A percentile compares a stretch with the other conserved stretches of the same genome.
These are phyloP conservation scores for Pseudogymnoascus sp. DNA, from an alignment of 2,329 filamentous ascomycete genomes.

Conservation along the genomic window DNA sequence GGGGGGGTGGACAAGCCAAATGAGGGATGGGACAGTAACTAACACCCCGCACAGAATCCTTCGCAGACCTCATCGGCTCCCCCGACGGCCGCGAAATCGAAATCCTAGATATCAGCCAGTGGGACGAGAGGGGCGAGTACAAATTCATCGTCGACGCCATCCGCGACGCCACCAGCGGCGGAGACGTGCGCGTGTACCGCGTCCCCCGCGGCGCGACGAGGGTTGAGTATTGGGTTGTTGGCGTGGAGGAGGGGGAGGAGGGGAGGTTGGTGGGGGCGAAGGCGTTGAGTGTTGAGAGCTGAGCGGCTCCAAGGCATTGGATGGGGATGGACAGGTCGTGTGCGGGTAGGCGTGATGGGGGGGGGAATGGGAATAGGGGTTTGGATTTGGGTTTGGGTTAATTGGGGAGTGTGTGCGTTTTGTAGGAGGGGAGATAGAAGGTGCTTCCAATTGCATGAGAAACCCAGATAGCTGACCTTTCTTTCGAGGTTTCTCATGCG, in stretches of 20 bases:
- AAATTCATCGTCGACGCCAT: constrained; percentile 59
- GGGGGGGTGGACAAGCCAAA: too few species aligned
- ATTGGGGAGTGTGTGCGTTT: background rate
- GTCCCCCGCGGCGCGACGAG: constrained; percentile 54
- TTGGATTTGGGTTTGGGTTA: background rate
- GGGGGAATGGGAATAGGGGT: background rate
- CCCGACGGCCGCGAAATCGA: constrained; percentile 49
- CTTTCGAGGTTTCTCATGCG: background rate
- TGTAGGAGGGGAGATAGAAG: background rate
- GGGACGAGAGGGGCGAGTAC: constrained; percentile 67
- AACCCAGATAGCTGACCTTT: background rate
- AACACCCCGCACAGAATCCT: constrained; percentile 50
- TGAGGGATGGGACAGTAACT: too few species aligned
- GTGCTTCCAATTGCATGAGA: too few species aligned
- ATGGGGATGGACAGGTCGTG: background rate
- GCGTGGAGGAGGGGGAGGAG: constrained; percentile 47
- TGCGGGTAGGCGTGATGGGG: background rate
- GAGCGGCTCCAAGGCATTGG: too few species aligned
- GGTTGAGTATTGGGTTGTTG: constrained; percentile 73
- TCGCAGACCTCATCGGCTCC: constrained; percentile 55
- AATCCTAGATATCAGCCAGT: constrained; percentile 59
- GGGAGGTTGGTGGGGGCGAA: constrained; percentile 67
- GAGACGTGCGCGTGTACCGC: constrained; percentile 66
- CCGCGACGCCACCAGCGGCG: constrained; percentile 49
- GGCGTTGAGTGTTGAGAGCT: constrained; percentile 64